Conservation (phyloP, 352 stramenopile species). For the Blastocystis sp. region DNA sequence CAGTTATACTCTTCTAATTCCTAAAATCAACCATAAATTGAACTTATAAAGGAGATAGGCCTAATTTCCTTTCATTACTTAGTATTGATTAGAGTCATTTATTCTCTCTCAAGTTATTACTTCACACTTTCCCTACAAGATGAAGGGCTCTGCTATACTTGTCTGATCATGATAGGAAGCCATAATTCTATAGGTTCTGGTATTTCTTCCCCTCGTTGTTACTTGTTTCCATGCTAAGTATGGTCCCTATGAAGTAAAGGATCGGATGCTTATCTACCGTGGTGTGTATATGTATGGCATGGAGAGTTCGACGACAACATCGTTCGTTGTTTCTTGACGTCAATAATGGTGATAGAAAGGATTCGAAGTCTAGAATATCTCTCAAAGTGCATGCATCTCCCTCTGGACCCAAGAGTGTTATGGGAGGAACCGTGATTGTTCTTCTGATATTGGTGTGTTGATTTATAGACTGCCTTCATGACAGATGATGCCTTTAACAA, state of each 20-base stretch:
- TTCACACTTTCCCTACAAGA: not conserved
- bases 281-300: slow-evolving; percentile 52
- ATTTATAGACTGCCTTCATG: slow-evolving; percentile 31
- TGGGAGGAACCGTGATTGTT: slow-evolving; percentile 23
- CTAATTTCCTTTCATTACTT: no score
- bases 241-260: slow-evolving; percentile 20
- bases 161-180: not conserved
- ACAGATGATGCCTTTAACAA: slow-evolving; percentile 28
- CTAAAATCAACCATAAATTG: no score
- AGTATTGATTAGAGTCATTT: no score
- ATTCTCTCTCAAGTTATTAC: no score
- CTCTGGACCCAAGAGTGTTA: not conserved
- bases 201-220: slow-evolving; percentile 24
- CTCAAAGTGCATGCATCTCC: not conserved
- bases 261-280: slow-evolving; percentile 51
- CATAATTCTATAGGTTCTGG: not conserved
- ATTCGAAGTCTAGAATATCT: not conserved
- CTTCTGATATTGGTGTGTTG: not conserved
- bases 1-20: no score
- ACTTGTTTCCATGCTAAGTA: slow-evolving; percentile 7
- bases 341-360: slow-evolving; percentile 14
- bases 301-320: not conserved
- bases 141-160: slow-evolving; percentile 24
- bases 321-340: not conserved
- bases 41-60: no score